Base-by-base conservation (phyloP, 345 rosid species). In the Lepidium didymum region DNA sequence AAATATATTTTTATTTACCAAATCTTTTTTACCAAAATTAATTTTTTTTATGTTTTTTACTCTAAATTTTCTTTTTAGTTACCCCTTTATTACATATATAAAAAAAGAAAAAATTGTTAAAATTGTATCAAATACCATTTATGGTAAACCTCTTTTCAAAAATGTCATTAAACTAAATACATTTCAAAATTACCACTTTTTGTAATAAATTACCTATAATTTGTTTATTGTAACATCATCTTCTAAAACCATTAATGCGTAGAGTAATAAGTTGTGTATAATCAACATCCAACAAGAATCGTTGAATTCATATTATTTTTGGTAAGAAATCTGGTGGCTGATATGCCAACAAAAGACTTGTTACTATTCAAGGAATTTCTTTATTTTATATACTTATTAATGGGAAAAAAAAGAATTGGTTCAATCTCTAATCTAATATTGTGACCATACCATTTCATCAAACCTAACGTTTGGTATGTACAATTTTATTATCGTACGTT, bases 271-370 rank as follows among this genome's bases (percentile, higher is more conserved):
- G 15, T 49, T 59, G 5, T n/a, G 34, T 60, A 52, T 50, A 27
- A 31, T 69, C 47, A 19, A 68, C 43, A 43, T 6, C 19, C 35
- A 70, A 61, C 46, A 63, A 64, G 65, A 27, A 41, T 49, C 21
- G 46, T 41, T 73, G 34, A 65, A 54, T 71, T 36, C 42, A 23
- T 54, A 45, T 64, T 19, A 9, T 33, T 66, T 65, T 58, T 42
- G 67, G 72, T 73, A 66, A 73, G 56, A 73, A 65, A 66, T 73
- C 34, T 34, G 72, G 71, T 73, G 23, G 56, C 41, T 58, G 62
- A 51, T 58, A 72, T 66, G 54, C 62, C 56, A 58, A 23, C 55
- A 40, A 7, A 6, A 73, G 14, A 64, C 44, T 31, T 46, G 31
- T 37, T 55, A 38, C 51, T 29, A 27, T 31, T 9, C 43, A 64